Conservation (phyloP, 345 rosid species). For the Bruguiera gymnorhiza region DNA sequence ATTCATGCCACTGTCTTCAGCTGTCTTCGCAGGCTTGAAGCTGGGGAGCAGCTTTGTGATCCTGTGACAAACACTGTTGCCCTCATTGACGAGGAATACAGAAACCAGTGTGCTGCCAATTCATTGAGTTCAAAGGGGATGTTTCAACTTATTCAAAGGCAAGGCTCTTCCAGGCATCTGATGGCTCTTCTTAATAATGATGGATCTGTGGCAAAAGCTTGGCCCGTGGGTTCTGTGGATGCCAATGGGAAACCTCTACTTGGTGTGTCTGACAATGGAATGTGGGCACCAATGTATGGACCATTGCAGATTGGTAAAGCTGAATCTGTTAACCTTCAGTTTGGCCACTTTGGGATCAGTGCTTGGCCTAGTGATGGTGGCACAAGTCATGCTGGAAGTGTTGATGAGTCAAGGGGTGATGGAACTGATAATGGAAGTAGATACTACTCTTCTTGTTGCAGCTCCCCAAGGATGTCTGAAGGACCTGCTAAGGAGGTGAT, state of each 20-base stretch:
- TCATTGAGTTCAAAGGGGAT: slow-evolving; percentile 93
- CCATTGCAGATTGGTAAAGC: slow-evolving; percentile 74
- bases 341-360: slow-evolving; percentile 93
- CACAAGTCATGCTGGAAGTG: slow-evolving; percentile 84
- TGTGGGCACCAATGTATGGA: slow-evolving; percentile 72
- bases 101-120: slow-evolving; percentile 90
- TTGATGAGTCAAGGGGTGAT: slow-evolving; percentile 82
- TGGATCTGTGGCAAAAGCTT: slow-evolving; percentile 92
- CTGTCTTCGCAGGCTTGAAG: slow-evolving; percentile 83
- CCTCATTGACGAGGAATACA: slow-evolving; percentile 80
- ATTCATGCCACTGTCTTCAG: slow-evolving; percentile 97
- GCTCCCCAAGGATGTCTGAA: slow-evolving; percentile 89
- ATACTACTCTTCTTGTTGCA: slow-evolving; percentile 88
- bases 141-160: slow-evolving; percentile 93
- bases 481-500: slow-evolving; percentile 89
- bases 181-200: slow-evolving; percentile 97
- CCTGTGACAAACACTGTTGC: slow-evolving; percentile 68
- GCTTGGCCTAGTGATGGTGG: slow-evolving; percentile 99
- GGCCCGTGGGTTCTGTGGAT: slow-evolving; percentile 74
- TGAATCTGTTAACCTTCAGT: slow-evolving; percentile 91
- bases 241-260: slow-evolving; percentile 44
- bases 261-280: slow-evolving; percentile 47
- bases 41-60: slow-evolving; percentile 85
- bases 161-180: slow-evolving; percentile 91
- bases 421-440: slow-evolving; percentile 74